phyloP scores from a whole-genome alignment of 192 early-diverging fungal species.

The Phlyctochytrium planicorne region DNA sequence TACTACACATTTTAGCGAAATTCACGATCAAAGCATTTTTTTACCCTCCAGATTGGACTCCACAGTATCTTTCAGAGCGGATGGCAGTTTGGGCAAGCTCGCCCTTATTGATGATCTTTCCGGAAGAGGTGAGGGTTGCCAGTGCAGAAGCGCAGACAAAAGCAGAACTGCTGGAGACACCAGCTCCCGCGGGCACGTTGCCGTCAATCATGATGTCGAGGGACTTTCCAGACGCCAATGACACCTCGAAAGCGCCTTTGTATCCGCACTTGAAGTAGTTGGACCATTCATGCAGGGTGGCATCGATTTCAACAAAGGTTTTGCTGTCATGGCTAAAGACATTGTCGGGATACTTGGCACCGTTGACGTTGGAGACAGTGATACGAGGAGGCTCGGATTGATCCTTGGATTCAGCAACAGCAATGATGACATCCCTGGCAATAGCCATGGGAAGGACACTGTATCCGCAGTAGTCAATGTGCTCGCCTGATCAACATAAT shows the following conservation, averaged over 20 bases:
- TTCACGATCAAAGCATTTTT: not conserved
- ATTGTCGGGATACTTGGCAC: conserved; percentile 48
- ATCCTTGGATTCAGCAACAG: conserved; percentile 17
- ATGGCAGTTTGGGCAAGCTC: conserved; percentile 75
- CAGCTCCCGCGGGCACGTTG: conserved; percentile 75
- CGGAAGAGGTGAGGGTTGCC: conserved; percentile 59
- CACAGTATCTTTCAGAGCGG: conserved; percentile 75
- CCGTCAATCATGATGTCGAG: conserved; percentile 76
- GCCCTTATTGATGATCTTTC: conserved; percentile 40
- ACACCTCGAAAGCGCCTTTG: conserved; percentile 64
- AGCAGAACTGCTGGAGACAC: conserved; percentile 83
- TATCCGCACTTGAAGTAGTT: conserved; percentile 95
- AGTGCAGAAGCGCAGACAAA: conserved; percentile 78
- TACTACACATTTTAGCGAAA: conserved; percentile 55
- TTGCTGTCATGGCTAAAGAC: conserved; percentile 51
- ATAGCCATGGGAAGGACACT: conserved; percentile 97
- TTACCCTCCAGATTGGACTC: conserved; percentile 61
- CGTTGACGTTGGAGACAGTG: conserved; percentile 54
- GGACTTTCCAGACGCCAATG: conserved; percentile 47
- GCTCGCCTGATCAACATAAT: conserved; percentile 59
- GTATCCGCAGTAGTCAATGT: conserved; percentile 94
- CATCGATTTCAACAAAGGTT: conserved; percentile 69
- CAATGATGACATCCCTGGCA: conserved; percentile 22
- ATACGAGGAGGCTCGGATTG: conserved; percentile 38
- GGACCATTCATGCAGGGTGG: conserved; percentile 72